These are phyloP conservation scores for Phialemoniopsis sp. DNA, from an alignment of 2,329 filamentous ascomycete species.

Conservation along the genomic window DNA sequence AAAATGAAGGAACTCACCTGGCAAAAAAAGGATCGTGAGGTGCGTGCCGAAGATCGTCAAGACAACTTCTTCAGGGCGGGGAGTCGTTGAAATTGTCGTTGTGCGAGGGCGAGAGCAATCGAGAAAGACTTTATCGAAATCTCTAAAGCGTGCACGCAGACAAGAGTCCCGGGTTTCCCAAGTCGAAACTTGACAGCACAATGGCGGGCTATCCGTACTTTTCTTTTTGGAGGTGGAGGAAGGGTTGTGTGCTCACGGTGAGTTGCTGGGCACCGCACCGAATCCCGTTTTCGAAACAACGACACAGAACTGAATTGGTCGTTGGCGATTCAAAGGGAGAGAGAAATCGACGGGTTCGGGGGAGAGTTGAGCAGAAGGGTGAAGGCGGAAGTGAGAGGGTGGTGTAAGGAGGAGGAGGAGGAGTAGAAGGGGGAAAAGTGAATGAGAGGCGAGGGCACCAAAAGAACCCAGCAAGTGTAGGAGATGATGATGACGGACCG, in stretches of 20 bases:
- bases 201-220: too few relatives aligned
- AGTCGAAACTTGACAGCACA: too few relatives aligned
- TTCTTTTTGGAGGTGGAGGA: too few relatives aligned
- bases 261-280: slow-evolving; percentile 11
- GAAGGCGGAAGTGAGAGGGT: slow-evolving; percentile 7
- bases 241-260: slow-evolving; percentile 6
- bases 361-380: slow-evolving; percentile 18
- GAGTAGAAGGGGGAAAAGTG: slow-evolving; percentile 14
- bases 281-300: slow-evolving; percentile 21
- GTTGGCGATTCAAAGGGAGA: slow-evolving; percentile 11
- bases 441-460: slow-evolving; percentile 6
- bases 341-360: slow-evolving; percentile 28
- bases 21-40: too few relatives aligned
- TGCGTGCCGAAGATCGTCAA: too few relatives aligned
- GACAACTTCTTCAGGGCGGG: too few relatives aligned
- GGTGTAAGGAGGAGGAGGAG: slow-evolving; percentile 9
- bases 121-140: too few relatives aligned
- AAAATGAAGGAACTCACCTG: too few relatives aligned
- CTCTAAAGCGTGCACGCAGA: too few relatives aligned
- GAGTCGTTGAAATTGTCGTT: too few relatives aligned
- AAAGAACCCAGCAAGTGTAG: slow-evolving; percentile 4
- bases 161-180: too few relatives aligned
- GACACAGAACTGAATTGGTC: slow-evolving; percentile 34
- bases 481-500: slow-evolving; percentile 2
- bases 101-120: too few relatives aligned